Conservation (phyloP, 345 rosid genomes). For the Citrus glauca region DNA sequence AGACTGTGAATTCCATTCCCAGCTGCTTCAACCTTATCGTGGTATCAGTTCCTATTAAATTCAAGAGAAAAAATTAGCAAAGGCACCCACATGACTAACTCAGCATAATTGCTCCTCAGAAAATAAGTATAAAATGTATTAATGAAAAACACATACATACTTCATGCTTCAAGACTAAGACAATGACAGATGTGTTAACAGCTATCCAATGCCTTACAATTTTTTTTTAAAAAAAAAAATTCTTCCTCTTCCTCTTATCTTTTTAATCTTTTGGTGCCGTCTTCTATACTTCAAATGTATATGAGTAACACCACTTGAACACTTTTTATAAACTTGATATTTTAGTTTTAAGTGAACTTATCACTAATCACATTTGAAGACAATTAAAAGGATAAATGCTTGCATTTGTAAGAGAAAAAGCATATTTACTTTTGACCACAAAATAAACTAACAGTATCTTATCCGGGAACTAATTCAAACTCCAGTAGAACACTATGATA, state of each 20-base stretch:
- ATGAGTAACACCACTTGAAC: not conserved
- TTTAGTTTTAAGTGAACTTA: not conserved
- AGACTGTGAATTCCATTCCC: conserved; percentile 98
- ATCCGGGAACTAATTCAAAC: not conserved
- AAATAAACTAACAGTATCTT: not conserved
- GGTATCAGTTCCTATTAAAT: conserved; percentile 64
- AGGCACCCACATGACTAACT: not conserved
- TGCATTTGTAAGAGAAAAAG: not conserved
- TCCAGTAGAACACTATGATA: not conserved
- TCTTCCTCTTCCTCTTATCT: not conserved
- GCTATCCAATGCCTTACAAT: not conserved
- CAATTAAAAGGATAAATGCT: not conserved
- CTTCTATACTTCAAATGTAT: not conserved
- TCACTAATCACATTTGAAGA: not conserved
- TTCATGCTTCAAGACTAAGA: not conserved
- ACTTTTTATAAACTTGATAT: not conserved
- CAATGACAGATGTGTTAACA: not conserved
- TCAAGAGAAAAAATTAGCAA: conserved; percentile 19
- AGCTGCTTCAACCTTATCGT: conserved; percentile 88
- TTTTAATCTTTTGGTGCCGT: not conserved
- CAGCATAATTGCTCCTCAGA: not conserved
- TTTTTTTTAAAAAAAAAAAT: not conserved
- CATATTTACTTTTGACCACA: not conserved
- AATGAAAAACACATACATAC: not conserved
- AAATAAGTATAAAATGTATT: not conserved